Evolutionary conservation across 139 green algal species (phyloP), one percentile per base, ranked within the genome.

Genomic region (Chlamydomonas asymmetrica): DNA sequence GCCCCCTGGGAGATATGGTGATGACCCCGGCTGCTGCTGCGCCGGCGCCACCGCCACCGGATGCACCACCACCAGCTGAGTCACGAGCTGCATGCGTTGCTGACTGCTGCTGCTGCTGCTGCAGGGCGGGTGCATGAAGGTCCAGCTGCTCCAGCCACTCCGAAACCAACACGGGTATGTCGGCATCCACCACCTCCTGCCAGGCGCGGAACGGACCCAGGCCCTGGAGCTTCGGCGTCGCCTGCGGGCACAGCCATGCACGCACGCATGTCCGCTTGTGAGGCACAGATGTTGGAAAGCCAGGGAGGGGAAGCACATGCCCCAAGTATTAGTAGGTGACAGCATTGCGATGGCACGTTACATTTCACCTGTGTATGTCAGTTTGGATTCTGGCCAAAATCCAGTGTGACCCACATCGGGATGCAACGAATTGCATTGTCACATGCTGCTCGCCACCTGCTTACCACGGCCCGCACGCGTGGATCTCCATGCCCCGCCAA

Each of bases 391-490:
- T 62, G 20, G 23, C 6, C 23, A 35, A 16, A 27, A 27, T 16
- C 23, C 5, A 62, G 5, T 31, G 20, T 27, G 52, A 6, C 52
- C 13, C 10, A 22, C 52, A 23, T 35, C 10, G 23, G 52, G 29
- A 9, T 27, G 52, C 52, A 22, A 23, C 52, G 23, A 22, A 62
- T 62, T 62, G 10, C 20, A 8, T 62, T 31, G 29, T 29, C 9
- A 22, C 52, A 22, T 27, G 6, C 52, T 32, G 13, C 40, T 39
- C 23, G 13, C 29, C 8, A 18, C n/a, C 20, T 27, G 35, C 40
- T 38, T 40, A 76, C 70, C 70, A 76, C 22, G 8, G 40, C 40
- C 57, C 59, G 57, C 57, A 76, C 57, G 38, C 23, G 25, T 40
- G 49, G 27, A 3, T 76, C 56, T 20, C 56, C 56, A 32, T 76